Percentiles rank a stretch among this genome's conserved stretches.
phyloP scores from a whole-genome alignment of 148 eudicot genomes.

The Talinum fruticosum region DNA sequence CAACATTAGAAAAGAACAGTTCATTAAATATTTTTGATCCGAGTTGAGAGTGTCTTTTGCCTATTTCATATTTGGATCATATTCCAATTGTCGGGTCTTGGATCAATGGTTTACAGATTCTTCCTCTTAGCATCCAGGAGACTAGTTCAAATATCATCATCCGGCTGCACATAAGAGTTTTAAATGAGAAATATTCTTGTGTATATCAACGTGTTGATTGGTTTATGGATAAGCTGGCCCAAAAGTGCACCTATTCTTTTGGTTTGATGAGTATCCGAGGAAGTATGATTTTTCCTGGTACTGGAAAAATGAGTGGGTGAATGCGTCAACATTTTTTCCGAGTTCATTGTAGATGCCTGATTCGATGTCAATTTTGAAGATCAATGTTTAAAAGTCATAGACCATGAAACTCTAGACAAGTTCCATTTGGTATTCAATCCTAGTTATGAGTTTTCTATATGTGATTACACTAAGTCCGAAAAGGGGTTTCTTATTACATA shows the following conservation, averaged over 20 bases:
- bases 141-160: slow-evolving; percentile 72
- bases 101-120: slow-evolving; percentile 45
- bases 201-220: slow-evolving; percentile 79
- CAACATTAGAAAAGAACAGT: neutral
- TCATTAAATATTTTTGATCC: neutral
- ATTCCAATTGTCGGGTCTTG: slow-evolving; percentile 47
- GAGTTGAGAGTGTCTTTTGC: neutral
- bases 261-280: slow-evolving; percentile 89
- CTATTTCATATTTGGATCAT: neutral
- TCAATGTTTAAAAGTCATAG: slow-evolving; percentile 56
- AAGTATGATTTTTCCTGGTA: slow-evolving; percentile 81
- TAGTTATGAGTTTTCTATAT: slow-evolving; percentile 67
- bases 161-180: slow-evolving; percentile 69
- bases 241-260: slow-evolving; percentile 83
- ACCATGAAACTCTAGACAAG: slow-evolving; percentile 42
- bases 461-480: slow-evolving; percentile 65
- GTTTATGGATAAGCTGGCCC: slow-evolving; percentile 72
- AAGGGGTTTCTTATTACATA: slow-evolving; percentile 54
- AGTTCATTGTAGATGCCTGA: slow-evolving; percentile 64
- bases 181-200: slow-evolving; percentile 51
- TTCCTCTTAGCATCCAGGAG: slow-evolving; percentile 87
- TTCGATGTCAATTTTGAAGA: slow-evolving; percentile 56
- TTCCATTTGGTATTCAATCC: slow-evolving; percentile 53
- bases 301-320: slow-evolving; percentile 73
- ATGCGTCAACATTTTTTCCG: slow-evolving; percentile 64